Percentiles rank a stretch among this genome's conserved stretches.
Conservation (phyloP, 2,329 filamentous ascomycete genomes). For the Triangularia verruculosa region DNA sequence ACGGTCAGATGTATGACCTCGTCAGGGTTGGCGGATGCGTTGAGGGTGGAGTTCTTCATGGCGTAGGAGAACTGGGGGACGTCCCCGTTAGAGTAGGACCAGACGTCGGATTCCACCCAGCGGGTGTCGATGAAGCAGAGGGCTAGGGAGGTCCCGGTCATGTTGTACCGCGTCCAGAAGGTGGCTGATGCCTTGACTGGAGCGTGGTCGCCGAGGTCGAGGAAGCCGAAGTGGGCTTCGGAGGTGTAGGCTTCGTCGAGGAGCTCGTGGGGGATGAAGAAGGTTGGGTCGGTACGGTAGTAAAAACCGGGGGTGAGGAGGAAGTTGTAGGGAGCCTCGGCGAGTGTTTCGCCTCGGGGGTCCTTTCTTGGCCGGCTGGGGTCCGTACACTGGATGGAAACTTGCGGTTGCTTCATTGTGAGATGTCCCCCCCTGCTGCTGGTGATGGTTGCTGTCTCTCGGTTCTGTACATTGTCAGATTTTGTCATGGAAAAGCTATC, state of each 20-base stretch:
- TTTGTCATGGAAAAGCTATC: background rate
- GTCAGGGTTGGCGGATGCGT: background rate
- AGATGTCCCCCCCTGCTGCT: background rate
- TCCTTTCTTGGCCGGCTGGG: background rate
- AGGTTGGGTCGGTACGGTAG: background rate
- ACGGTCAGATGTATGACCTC: background rate
- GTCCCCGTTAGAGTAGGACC: background rate
- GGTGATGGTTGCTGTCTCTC: background rate
- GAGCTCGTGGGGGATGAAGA: background rate
- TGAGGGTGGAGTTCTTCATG: background rate
- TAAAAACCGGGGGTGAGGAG: background rate
- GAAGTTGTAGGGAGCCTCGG: background rate
- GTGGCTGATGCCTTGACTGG: background rate
- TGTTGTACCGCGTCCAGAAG: background rate
- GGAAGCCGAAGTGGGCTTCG: background rate
- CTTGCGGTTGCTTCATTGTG: background rate
- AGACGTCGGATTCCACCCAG: background rate
- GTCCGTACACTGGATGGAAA: background rate
- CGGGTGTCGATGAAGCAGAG: background rate
- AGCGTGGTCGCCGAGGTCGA: background rate
- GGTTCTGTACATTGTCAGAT: background rate
- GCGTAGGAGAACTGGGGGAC: background rate
- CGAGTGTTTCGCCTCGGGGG: background rate
- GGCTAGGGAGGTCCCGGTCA: background rate
- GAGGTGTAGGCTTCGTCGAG: background rate